These are phyloP conservation scores for Mycena galericulata DNA, from an alignment of 768 basidiomycete species.

Conservation along the genomic window DNA sequence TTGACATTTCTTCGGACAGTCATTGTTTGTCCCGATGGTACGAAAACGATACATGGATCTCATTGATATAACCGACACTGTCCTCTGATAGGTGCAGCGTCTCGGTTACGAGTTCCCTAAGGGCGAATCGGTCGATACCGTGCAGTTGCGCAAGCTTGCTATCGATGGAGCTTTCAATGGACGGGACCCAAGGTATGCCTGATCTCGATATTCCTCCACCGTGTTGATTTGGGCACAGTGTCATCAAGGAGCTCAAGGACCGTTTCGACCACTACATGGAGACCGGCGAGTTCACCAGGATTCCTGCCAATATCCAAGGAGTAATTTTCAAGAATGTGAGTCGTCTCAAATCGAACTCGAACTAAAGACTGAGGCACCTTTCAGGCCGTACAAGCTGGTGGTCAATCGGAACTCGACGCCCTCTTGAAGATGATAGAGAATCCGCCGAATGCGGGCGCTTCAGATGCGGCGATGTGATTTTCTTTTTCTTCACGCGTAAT, in stretches of 20 bases:
- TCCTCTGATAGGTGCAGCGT: conserved; percentile 56
- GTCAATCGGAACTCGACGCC: conserved; percentile 79
- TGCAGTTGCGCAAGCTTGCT: conserved; percentile 80
- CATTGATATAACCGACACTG: too few species aligned
- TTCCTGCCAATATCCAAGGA: conserved; percentile 82
- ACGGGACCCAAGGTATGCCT: conserved; percentile 32
- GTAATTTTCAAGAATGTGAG: conserved; percentile 65
- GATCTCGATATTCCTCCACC: neutral
- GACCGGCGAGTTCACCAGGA: conserved; percentile 77
- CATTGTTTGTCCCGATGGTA: conserved; percentile 79
- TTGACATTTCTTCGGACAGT: conserved; percentile 48
- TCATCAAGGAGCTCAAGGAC: conserved; percentile 72
- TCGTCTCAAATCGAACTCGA: neutral
- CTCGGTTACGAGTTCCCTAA: conserved; percentile 82
- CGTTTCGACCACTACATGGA: conserved; percentile 80
- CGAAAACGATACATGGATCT: too few species aligned
- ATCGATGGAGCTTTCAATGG: conserved; percentile 62
- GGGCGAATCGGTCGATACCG: conserved; percentile 73
- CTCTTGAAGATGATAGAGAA: conserved; percentile 76
- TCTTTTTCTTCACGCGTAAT: too few species aligned
- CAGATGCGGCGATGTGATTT: conserved; percentile 63
- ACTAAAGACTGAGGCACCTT: neutral
- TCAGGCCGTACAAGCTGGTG: conserved; percentile 80
- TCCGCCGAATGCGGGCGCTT: conserved; percentile 73
- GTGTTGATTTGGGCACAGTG: conserved; percentile 53